phyloP scores from a whole-genome alignment of 176 grass and related monocot genomes.

The Cenchrus purpureus region DNA sequence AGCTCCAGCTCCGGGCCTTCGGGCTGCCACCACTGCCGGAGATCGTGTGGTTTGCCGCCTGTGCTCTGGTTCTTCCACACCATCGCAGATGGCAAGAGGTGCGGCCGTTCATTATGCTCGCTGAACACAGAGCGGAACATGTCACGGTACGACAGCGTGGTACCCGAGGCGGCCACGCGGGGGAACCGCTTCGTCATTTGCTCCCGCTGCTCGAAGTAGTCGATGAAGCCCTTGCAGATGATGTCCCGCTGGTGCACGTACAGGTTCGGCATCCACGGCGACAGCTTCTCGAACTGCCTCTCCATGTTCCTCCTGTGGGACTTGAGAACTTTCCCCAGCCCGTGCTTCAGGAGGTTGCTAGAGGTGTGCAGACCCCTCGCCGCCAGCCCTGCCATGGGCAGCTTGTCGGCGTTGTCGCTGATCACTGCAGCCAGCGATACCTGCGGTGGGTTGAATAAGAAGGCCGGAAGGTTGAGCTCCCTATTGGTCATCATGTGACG shows the following conservation, averaged over 20 bases:
- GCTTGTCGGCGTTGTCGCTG: too few relatives aligned
- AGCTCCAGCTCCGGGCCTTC: background rate
- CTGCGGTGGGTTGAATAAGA: conserved; percentile 24
- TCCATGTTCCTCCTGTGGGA: background rate
- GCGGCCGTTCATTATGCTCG: background rate
- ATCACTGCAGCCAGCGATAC: background rate
- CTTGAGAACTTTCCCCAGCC: background rate
- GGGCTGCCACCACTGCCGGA: conserved; percentile 26
- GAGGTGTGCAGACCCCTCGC: too few relatives aligned
- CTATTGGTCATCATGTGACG: background rate
- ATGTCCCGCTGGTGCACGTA: background rate
- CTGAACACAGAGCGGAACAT: background rate
- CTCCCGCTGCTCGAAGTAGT: conserved; percentile 37
- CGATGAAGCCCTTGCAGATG: conserved; percentile 32
- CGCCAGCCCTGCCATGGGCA: too few relatives aligned
- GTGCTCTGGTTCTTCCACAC: conserved; percentile 17
- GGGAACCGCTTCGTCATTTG: background rate
- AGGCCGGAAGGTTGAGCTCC: background rate
- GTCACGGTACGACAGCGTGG: background rate
- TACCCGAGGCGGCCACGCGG: background rate
- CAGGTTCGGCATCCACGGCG: background rate
- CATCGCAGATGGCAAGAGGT: background rate
- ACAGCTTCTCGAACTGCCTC: background rate
- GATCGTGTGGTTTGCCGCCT: background rate
- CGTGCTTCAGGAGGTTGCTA: background rate